Evolutionary conservation across 106 monocot species (phyloP).

Genomic region (Platanthera guangdongensis): DNA sequence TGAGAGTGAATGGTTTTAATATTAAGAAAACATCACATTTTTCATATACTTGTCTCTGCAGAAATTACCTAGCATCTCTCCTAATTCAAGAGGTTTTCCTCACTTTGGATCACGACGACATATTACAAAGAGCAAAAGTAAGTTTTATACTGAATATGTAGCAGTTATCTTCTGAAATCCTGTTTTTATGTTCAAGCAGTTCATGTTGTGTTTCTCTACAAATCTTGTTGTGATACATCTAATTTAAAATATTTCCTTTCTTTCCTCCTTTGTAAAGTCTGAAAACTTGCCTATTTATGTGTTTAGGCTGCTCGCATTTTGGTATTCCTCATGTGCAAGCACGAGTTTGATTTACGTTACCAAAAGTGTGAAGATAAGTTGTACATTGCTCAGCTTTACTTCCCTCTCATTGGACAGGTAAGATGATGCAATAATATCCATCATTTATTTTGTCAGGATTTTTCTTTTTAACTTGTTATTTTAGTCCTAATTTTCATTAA

Average conservation of each 20-base stretch:
- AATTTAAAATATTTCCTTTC: neutral
- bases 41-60: slow-evolving; percentile 14
- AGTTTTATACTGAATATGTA: slow-evolving; percentile 12
- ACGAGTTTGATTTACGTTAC: slow-evolving; percentile 95
- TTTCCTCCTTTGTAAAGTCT: neutral
- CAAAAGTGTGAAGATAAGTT: slow-evolving; percentile 94
- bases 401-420: slow-evolving; percentile 97
- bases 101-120: slow-evolving; percentile 98
- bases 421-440: neutral
- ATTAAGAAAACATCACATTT: no score
- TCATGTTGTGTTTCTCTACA: neutral
- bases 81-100: slow-evolving; percentile 97
- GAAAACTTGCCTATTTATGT: neutral
- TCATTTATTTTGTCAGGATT: neutral
- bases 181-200: neutral
- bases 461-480: neutral
- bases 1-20: no score
- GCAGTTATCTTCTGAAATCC: neutral
- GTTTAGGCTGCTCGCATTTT: slow-evolving; percentile 90
- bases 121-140: slow-evolving; percentile 79
- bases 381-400: slow-evolving; percentile 95
- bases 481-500: neutral
- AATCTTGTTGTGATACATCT: neutral
- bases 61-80: slow-evolving; percentile 96
- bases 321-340: slow-evolving; percentile 96